These are phyloP conservation scores for Alternaria incomplexa DNA, from an alignment of 2,329 filamentous ascomycete species.

Conservation along the genomic window DNA sequence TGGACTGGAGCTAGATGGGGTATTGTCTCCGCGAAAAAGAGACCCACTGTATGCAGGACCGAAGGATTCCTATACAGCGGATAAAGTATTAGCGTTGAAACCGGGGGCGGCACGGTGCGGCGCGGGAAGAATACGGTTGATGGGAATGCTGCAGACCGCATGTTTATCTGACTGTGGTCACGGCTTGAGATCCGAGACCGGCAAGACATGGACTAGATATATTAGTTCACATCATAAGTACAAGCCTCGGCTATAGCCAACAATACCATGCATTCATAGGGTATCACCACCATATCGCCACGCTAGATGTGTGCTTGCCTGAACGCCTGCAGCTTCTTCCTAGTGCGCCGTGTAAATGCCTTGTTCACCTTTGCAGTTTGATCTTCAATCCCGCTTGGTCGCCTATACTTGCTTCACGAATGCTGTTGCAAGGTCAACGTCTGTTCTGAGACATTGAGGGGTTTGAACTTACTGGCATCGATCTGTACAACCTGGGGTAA, in stretches of 20 bases:
- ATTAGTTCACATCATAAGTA: neutral
- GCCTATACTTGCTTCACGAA: conserved; percentile 20
- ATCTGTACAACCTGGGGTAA: conserved; percentile 91
- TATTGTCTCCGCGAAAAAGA: neutral
- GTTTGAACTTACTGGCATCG: conserved; percentile 82
- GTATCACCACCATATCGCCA: conserved; percentile 2
- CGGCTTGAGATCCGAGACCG: neutral
- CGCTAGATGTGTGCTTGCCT: neutral
- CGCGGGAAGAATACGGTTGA: neutral
- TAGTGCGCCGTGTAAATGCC: conserved; percentile 7
- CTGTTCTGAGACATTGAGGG: neutral
- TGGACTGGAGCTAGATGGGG: neutral
- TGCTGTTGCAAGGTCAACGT: neutral
- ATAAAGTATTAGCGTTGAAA: neutral
- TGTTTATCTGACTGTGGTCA: neutral
- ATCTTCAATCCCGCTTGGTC: too few relatives aligned
- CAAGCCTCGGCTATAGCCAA: neutral
- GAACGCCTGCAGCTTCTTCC: neutral
- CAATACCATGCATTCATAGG: conserved; percentile 7
- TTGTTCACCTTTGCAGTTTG: neutral
- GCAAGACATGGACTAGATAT: neutral
- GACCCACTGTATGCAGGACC: neutral
- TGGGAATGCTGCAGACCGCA: neutral
- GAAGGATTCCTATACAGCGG: neutral
- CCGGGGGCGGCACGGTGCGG: neutral